Evolutionary conservation across 441 rosid species (phyloP), one percentile per base, ranked within the genome.

Genomic region (Daphne laureola): DNA sequence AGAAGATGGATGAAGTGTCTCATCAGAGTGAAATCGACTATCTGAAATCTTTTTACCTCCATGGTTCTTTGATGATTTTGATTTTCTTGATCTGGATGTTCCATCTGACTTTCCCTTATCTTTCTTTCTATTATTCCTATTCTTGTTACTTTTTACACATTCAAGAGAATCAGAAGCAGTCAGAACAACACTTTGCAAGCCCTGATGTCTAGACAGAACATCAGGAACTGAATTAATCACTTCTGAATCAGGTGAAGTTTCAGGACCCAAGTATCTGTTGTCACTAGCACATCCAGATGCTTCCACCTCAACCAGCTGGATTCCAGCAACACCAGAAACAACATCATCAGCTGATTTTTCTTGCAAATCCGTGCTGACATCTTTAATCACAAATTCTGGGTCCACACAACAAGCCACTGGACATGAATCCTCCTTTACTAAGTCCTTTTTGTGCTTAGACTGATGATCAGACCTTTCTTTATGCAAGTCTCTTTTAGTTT

Each of bases 231-330:
- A 42, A 77, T 87, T 85, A 43, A 87, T 85, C 54, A 87, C 96
- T 80, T 90, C 97, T n/a, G 99, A 93, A 80, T 93, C 99, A 13
- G 99, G 99, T 64, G 99, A 93, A 65, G 97, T 87, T 77, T 83
- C 96, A 55, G 89, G 77, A 62, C 78, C 87, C 54, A 77, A 49
- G 62, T 78, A 74, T 36, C 63, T 66, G 55, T 72, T 71, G 62
- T 68, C 81, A 58, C 49, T 66, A 21, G 65, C 71, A 65, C 51
- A 82, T 65, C 54, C 73, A 48, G 72, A 65, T 46, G 68, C 61
- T 63, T 75, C 80, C 67, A 49, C 78, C 26, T 52, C 58, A 62
- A 57, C 65, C 21, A 69, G 65, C 58, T 75, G 62, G 54, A 63
- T 52, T 64, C 53, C 80, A 66, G 58, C 14, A 69, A 63, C 49